A percentile compares a stretch with the other conserved stretches of the same genome.
phyloP scores from a whole-genome alignment of 2,329 filamentous ascomycete species.

The Stagonosporopsis vannaccii region DNA sequence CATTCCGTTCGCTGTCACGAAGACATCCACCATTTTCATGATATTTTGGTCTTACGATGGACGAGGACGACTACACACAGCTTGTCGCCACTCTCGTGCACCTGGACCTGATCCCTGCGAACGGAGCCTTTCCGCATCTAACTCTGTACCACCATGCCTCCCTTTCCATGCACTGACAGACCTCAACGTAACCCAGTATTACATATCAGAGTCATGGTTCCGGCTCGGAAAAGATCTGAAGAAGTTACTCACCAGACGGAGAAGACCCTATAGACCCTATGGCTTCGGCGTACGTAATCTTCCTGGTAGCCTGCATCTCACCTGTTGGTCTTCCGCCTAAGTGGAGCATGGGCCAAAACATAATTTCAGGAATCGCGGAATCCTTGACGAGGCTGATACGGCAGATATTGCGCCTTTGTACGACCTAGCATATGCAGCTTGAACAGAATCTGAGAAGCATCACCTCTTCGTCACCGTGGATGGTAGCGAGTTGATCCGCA shows the following conservation, averaged over 20 bases:
- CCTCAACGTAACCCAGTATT: slow-evolving; percentile 1
- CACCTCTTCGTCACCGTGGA: slow-evolving; percentile 22
- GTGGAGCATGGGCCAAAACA: slow-evolving; percentile 8
- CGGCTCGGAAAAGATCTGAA: background rate
- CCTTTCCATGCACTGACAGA: background rate
- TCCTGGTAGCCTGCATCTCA: background rate
- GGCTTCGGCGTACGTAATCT: background rate
- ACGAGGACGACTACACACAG: background rate
- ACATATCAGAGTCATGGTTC: background rate
- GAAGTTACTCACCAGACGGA: background rate
- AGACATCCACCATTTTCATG: background rate
- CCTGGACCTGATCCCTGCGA: background rate
- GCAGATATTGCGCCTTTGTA: slow-evolving; percentile 24
- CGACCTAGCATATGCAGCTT: slow-evolving; percentile 25
- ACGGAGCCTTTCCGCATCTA: background rate
- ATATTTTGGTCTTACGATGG: background rate
- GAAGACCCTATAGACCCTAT: background rate
- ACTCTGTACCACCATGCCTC: slow-evolving; percentile 6
- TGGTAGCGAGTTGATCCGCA: slow-evolving; percentile 33
- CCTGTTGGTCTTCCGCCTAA: background rate
- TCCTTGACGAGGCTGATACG: slow-evolving; percentile 24
- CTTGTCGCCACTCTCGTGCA: background rate
- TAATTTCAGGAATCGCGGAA: slow-evolving; percentile 5
- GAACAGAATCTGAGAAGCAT: slow-evolving; percentile 17
- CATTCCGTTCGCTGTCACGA: slow-evolving; percentile 11